These are phyloP conservation scores for Myxozyma neglecta DNA, from an alignment of 805 yeast genomes.

Conservation along the genomic window DNA sequence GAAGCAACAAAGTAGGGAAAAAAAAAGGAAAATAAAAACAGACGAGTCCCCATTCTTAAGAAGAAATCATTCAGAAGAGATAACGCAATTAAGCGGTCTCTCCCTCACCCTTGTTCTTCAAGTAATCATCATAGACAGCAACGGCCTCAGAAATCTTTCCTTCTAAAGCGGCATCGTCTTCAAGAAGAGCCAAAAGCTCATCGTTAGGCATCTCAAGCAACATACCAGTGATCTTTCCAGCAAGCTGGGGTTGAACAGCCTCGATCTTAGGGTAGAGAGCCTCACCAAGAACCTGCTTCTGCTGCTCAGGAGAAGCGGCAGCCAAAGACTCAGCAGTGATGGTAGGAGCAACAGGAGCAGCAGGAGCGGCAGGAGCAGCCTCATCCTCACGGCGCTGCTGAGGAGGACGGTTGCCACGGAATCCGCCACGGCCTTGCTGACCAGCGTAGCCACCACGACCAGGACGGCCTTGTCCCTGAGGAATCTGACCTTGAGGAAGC, in stretches of 20 bases:
- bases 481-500: conserved; percentile 40
- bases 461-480: conserved; percentile 34
- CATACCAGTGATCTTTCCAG: conserved; percentile 99
- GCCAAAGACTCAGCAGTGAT: conserved; percentile 52
- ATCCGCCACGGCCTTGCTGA: conserved; percentile 31
- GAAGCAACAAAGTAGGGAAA: too few species aligned
- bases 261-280: conserved; percentile 91
- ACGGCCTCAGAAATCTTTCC: conserved; percentile 92
- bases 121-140: conserved; percentile 89
- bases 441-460: conserved; percentile 17
- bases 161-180: conserved; percentile 85
- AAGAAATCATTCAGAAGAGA: not conserved
- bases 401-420: conserved; percentile 35
- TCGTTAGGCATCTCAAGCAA: conserved; percentile 90
- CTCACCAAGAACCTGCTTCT: conserved; percentile 97
- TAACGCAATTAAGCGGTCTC: conserved; percentile 3
- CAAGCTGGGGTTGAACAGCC: conserved; percentile 87
- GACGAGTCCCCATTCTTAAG: too few species aligned
- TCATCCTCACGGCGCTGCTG: conserved; percentile 27
- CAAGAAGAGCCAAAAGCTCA: conserved; percentile 84
- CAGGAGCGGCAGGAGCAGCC: conserved; percentile 8
- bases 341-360: conserved; percentile 31
- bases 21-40: too few species aligned
- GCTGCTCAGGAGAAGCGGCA: conserved; percentile 70
- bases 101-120: conserved; percentile 37